phyloP scores from a whole-genome alignment of 208 protist species.

The Phytomonas sp. region DNA sequence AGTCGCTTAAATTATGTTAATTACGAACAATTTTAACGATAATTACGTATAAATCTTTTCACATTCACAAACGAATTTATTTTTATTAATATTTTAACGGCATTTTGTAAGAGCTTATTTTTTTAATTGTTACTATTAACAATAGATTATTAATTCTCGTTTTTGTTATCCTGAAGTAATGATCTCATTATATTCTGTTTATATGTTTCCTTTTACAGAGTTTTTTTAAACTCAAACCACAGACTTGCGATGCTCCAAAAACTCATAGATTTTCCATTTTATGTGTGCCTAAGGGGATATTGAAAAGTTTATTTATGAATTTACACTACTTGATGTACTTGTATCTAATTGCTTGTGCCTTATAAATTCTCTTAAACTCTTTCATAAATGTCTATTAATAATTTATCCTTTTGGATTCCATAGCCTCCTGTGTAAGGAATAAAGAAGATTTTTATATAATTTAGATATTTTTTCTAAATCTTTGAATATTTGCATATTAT shows the following conservation, averaged over 20 bases:
- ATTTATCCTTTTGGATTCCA: not conserved
- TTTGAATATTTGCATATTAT: not conserved
- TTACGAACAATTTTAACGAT: no score
- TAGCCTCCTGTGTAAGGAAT: not conserved
- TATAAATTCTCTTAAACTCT: constrained; percentile 4
- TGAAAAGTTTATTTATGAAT: not conserved
- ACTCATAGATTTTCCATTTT: not conserved
- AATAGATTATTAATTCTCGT: not conserved
- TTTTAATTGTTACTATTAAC: not conserved
- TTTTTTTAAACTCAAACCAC: not conserved
- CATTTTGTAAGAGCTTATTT: not conserved
- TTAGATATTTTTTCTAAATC: not conserved
- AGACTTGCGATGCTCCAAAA: not conserved
- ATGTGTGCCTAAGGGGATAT: not conserved
- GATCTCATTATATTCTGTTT: not conserved
- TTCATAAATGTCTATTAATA: not conserved
- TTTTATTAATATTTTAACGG: constrained; percentile 7
- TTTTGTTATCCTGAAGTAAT: not conserved
- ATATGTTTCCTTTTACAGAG: not conserved
- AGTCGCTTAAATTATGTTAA: not conserved
- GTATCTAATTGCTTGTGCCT: constrained; percentile 8
- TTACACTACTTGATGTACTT: not conserved
- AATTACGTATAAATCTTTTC: constrained; percentile 8
- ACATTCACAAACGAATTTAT: no score
- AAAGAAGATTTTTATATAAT: not conserved